Percentiles rank a stretch among this genome's conserved stretches.
Evolutionary conservation across 129 eudicot genomes (phyloP).

Genomic region (Pittosporum tobira): DNA sequence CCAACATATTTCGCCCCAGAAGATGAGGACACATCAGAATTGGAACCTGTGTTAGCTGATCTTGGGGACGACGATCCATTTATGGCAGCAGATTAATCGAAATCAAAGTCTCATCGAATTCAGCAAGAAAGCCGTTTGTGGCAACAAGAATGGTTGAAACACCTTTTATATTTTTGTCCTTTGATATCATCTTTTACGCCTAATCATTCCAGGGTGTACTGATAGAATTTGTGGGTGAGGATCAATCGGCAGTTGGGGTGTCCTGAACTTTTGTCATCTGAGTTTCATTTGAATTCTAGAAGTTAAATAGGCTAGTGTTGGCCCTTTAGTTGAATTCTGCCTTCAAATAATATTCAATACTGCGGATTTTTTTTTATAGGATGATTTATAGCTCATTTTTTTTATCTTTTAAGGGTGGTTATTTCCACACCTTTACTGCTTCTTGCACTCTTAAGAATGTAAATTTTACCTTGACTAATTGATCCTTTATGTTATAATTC

Average conservation of each 20-base stretch:
- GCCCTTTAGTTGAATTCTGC: too few species aligned
- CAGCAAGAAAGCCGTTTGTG: not conserved
- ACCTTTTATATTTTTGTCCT: not conserved
- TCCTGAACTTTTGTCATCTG: too few species aligned
- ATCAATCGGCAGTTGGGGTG: not conserved
- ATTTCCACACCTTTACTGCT: too few species aligned
- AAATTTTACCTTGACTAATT: too few species aligned
- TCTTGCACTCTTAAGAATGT: too few species aligned
- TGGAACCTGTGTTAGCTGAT: conserved; percentile 86
- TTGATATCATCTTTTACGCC: not conserved
- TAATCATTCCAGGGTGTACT: conserved; percentile 5
- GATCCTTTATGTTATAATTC: too few species aligned
- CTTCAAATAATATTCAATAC: too few species aligned
- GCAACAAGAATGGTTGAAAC: not conserved
- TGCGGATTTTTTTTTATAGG: too few species aligned
- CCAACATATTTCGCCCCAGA: conserved; percentile 77
- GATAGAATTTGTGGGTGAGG: not conserved
- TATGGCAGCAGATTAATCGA: conserved; percentile 76
- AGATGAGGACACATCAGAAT: conserved; percentile 43
- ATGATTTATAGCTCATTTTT: too few species aligned
- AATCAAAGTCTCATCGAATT: not conserved
- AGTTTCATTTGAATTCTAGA: too few species aligned
- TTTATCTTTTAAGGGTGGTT: too few species aligned
- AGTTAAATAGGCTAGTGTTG: too few species aligned
- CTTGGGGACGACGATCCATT: conserved; percentile 88